Percentiles rank a stretch among this genome's conserved stretches.
phyloP scores from a whole-genome alignment of 352 stramenopile genomes.

The Globisporangium parvum region DNA sequence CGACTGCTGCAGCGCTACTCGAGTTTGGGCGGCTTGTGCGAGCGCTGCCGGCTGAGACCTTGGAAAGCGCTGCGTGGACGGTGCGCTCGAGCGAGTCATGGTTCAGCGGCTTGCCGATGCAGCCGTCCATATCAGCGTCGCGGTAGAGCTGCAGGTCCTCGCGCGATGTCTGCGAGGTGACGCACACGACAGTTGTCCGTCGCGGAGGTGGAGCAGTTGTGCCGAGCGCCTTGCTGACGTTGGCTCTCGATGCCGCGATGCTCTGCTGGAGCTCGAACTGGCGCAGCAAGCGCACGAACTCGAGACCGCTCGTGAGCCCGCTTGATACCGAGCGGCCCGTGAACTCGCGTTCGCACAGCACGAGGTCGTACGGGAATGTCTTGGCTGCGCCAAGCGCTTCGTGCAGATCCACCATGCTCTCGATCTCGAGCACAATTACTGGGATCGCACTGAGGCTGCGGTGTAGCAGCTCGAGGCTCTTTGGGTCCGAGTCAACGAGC shows the following conservation, averaged over 20 bases:
- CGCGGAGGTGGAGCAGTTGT: neutral
- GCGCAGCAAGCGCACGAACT: conserved; percentile 74
- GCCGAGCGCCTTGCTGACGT: neutral
- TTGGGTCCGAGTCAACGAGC: conserved; percentile 32
- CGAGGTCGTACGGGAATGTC: conserved; percentile 64
- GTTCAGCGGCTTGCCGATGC: conserved; percentile 79
- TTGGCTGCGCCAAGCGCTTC: conserved; percentile 50
- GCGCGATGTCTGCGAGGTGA: conserved; percentile 50
- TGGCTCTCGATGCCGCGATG: conserved; percentile 15
- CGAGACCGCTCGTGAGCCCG: conserved; percentile 46
- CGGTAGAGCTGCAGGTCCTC: conserved; percentile 85
- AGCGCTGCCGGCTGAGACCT: neutral
- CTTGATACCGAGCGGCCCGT: neutral
- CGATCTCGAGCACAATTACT: conserved; percentile 28
- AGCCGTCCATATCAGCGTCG: conserved; percentile 88
- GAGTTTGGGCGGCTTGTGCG: neutral
- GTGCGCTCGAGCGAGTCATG: conserved; percentile 62
- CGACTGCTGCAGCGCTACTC: conserved; percentile 14
- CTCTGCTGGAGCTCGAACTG: conserved; percentile 67
- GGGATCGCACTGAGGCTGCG: conserved; percentile 18
- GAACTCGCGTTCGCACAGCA: conserved; percentile 82
- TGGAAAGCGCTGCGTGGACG: conserved; percentile 68
- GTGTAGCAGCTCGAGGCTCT: conserved; percentile 31
- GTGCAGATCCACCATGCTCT: conserved; percentile 49
- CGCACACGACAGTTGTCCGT: conserved; percentile 63